These are phyloP conservation scores for Clarireedia hainanense DNA, from an alignment of 2,329 filamentous ascomycete genomes.

Conservation along the genomic window DNA sequence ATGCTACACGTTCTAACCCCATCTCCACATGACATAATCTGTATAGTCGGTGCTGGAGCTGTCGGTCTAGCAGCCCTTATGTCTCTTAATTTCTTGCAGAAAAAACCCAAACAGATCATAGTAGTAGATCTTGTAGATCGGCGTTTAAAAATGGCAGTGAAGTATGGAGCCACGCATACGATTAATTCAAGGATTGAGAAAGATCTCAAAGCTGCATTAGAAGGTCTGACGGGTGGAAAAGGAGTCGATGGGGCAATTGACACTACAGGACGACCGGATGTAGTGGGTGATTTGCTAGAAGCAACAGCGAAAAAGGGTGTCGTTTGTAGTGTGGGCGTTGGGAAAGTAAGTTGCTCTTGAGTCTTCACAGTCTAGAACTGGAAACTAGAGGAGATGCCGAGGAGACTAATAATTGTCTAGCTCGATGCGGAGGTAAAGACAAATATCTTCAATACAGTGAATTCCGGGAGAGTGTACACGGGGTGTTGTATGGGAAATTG, in stretches of 20 bases:
- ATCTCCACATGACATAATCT: slow-evolving; percentile 26
- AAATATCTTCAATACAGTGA: slow-evolving; percentile 16
- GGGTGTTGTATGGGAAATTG: slow-evolving; percentile 19
- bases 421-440: slow-evolving; percentile 10
- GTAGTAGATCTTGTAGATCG: slow-evolving; percentile 37
- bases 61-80: slow-evolving; percentile 35
- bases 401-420: neutral
- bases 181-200: slow-evolving; percentile 13
- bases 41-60: slow-evolving; percentile 34
- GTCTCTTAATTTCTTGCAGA: slow-evolving; percentile 27
- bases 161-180: slow-evolving; percentile 34
- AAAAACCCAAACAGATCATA: slow-evolving; percentile 30
- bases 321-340: slow-evolving; percentile 18
- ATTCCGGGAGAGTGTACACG: slow-evolving; percentile 13
- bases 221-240: slow-evolving; percentile 10
- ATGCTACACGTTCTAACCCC: slow-evolving; percentile 31
- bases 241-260: slow-evolving; percentile 16
- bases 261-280: slow-evolving; percentile 14
- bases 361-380: too few species aligned
- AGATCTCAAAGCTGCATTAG: slow-evolving; percentile 11
- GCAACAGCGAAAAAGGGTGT: slow-evolving; percentile 14
- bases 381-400: too few species aligned
- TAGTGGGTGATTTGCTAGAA: slow-evolving; percentile 13
- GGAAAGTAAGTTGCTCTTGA: slow-evolving; percentile 9
- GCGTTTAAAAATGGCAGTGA: slow-evolving; percentile 35